Evolutionary conservation across 345 rosid genomes (phyloP), one percentile per base, ranked within the genome.

Genomic region (Eucalyptus pumila): DNA sequence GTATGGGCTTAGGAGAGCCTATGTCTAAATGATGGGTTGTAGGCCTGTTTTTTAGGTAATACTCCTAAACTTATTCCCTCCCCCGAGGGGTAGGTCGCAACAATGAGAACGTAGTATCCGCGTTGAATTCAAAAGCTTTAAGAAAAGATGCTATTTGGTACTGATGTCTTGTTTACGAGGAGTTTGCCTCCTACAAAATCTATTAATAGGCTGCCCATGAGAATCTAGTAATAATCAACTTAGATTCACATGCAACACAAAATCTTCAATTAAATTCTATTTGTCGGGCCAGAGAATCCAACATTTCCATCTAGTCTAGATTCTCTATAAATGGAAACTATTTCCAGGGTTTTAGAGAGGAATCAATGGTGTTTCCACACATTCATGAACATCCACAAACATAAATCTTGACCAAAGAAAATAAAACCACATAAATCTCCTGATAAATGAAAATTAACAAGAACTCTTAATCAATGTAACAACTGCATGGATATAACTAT

Each of bases 61-160:
- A 49, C 1, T 3, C 15, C 50, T 49, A 49, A 49, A 49, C 50
- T 49, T 49, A 13, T 49, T 13, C 50, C 48, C 3, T 14, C 52
- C 3, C 52, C 52, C 3, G 0, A 50, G 52, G 0, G 52, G 17
- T 50, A 50, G 17, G 0, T 50, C 3, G 17, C 0, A 0, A 50
- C 52, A 50, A 50, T 8, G 14, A 67, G 6, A 67, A 67, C 7
- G 2, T 23, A n/a, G 0, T 67, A 67, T 67, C 2, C 1, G 11
- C 40, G 2, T 67, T 67, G 40, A 67, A 67, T 14, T 32, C 21
- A 65, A 67, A 52, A 4, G 3, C 40, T 19, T 16, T 32, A 14
- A n/a, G 52, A 67, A 40, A 67, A 67, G 10, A 32, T 67, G 21
- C 1, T 37, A 65, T 32, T 67, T 14, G 21, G 21, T 67, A 15